phyloP scores from a whole-genome alignment of 176 grass and related monocot species.

The Areca catechu region DNA sequence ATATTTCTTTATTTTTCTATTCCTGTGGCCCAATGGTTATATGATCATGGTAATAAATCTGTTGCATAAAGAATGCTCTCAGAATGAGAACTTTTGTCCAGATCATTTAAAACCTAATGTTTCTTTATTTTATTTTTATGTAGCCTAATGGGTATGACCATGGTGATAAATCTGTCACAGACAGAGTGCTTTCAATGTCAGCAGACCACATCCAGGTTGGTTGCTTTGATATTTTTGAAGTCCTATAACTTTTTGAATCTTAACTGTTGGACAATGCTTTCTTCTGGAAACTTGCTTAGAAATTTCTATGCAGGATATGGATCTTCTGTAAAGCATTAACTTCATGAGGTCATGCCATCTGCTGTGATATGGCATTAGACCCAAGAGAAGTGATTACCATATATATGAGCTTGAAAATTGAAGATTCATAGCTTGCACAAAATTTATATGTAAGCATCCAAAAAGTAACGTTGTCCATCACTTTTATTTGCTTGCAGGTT shows the following conservation, averaged over 20 bases:
- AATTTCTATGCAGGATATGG: no score
- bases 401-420: no score
- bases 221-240: neutral
- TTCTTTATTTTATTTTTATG: slow-evolving; percentile 18
- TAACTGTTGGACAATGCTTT: neutral
- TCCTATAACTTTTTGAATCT: neutral
- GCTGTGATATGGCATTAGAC: no score
- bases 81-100: neutral
- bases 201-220: slow-evolving; percentile 78
- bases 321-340: no score
- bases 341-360: no score
- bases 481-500: no score
- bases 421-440: no score
- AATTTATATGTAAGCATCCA: no score
- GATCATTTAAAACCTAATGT: neutral
- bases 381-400: no score
- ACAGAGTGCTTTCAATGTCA: slow-evolving; percentile 41
- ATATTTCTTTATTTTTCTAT: slow-evolving; percentile 15
- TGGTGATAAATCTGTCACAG: slow-evolving; percentile 61
- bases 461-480: no score
- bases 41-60: slow-evolving; percentile 68
- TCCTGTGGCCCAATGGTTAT: slow-evolving; percentile 71
- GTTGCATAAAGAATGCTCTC: slow-evolving; percentile 43
- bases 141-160: slow-evolving; percentile 90
- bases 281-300: no score